A percentile compares a stretch with the other conserved stretches of the same genome.
phyloP scores from a whole-genome alignment of 257 asterid genomes.

The Solanum lignicaule region DNA sequence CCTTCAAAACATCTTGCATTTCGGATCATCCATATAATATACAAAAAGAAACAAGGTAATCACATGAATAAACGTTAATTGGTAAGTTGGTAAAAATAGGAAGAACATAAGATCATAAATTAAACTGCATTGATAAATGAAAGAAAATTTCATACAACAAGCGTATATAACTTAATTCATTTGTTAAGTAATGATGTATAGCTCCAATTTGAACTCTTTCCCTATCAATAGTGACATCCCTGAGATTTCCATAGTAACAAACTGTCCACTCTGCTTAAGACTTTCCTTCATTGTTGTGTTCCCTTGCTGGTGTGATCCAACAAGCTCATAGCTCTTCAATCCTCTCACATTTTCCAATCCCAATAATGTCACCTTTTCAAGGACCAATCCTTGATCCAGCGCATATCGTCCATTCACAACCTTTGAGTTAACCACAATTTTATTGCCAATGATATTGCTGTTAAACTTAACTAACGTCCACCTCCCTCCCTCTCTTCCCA shows the following conservation, averaged over 20 bases:
- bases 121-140: background rate
- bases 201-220: constrained; percentile 20
- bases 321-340: constrained; percentile 7
- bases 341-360: constrained; percentile 15
- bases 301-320: constrained; percentile 3
- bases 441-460: constrained; percentile 4
- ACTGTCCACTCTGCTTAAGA: constrained; percentile 1
- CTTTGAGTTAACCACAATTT: constrained; percentile 13
- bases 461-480: constrained; percentile 26
- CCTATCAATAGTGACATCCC: constrained; percentile 20
- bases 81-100: background rate
- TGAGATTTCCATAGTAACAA: constrained; percentile 12
- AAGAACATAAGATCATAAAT: too few species aligned
- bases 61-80: background rate
- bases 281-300: background rate
- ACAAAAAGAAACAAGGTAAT: background rate
- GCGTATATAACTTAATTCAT: background rate
- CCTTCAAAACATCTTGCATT: background rate
- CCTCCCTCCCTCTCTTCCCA: constrained; percentile 14
- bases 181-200: background rate
- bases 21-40: background rate
- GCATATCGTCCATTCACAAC: constrained; percentile 25
- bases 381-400: constrained; percentile 11
- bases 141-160: background rate
- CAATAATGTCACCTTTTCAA: constrained; percentile 22